Evolutionary conservation across 306 rosid species (phyloP).

Genomic region (Casuarina equisetifolia): DNA sequence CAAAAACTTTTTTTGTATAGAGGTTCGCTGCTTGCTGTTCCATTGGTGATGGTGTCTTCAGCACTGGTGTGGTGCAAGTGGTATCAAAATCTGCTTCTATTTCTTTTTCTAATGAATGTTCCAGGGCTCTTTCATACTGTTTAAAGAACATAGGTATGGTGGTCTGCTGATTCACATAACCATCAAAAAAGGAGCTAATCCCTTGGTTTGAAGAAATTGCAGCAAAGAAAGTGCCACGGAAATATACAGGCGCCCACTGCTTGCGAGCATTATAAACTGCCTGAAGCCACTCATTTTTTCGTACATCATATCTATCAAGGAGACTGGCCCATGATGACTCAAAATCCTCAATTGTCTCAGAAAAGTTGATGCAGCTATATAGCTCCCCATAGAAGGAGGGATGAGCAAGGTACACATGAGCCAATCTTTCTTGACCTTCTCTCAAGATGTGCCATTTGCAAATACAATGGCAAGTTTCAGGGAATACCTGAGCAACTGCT

Average conservation of each 20-base stretch:
- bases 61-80: slow-evolving; percentile 53
- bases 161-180: slow-evolving; percentile 75
- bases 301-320: slow-evolving; percentile 55
- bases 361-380: slow-evolving; percentile 67
- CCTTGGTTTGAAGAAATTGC: slow-evolving; percentile 58
- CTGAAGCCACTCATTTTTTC: slow-evolving; percentile 71
- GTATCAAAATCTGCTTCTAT: slow-evolving; percentile 73
- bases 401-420: slow-evolving; percentile 70
- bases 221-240: slow-evolving; percentile 71
- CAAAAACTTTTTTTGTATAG: slow-evolving; percentile 65
- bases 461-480: slow-evolving; percentile 65
- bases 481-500: slow-evolving; percentile 62
- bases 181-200: slow-evolving; percentile 60
- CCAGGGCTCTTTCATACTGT: slow-evolving; percentile 72
- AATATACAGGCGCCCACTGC: slow-evolving; percentile 89
- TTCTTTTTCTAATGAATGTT: slow-evolving; percentile 66
- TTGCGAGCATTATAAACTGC: slow-evolving; percentile 77
- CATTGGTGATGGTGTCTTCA: slow-evolving; percentile 86
- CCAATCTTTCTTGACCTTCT: slow-evolving; percentile 79
- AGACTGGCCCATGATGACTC: slow-evolving; percentile 62
- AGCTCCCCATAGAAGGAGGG: slow-evolving; percentile 72
- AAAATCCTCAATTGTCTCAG: slow-evolving; percentile 63
- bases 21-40: slow-evolving; percentile 76
- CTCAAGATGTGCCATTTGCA: slow-evolving; percentile 91
- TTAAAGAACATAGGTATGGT: slow-evolving; percentile 62